Base-by-base conservation (phyloP, 495 filamentous ascomycete species). In the Physcia stellaris region DNA sequence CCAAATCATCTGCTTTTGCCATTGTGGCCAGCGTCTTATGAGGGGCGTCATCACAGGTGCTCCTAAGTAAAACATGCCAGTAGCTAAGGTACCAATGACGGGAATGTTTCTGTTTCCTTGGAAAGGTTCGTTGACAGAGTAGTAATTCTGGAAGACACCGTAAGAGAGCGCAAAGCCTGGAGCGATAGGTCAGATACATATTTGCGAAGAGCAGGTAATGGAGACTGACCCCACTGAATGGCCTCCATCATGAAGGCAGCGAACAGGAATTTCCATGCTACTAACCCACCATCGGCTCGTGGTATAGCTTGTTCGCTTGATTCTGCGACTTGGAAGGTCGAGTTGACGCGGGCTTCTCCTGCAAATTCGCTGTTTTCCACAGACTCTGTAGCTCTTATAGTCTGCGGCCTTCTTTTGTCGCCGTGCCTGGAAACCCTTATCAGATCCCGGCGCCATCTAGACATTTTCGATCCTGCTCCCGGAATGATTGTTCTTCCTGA, bases 261-360 rank as follows among this genome's bases (percentile, higher is more conserved):
- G 1, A 62, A 56, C 1, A 83, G 60, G 40, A 76, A 77, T 0
- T 76, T 57, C 71, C 71, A 82, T 13, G 79, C 78, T 24, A 70
- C 58, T 32, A 61, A 68, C 5, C 79, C 79, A 22, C 64, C 51
- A 51, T 82, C 78, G 1, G 54, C 66, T 3, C 63, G 66, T 5
- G 75, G 75, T 9, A 73, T 13, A n/a, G 1, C n/a, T 24, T 2
- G 15, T 12, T 37, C 35, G 4, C 24, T n/a, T n/a, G 24, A 26
- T 18, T 37, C 35, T 2, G 20, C 19, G n/a, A 16, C 19, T 46
- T 6, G 56, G n/a, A n/a, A n/a, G n/a, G n/a, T n/a, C n/a, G n/a
- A n/a, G n/a, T n/a, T n/a, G n/a, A n/a, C n/a, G n/a, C n/a, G n/a
- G n/a, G n/a, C n/a, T n/a, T n/a, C n/a, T n/a, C n/a, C n/a, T n/a